Evolutionary conservation across 2,329 filamentous ascomycete species (phyloP), one percentile per base, ranked within the genome.

Genomic region (Aspergillus glaucus): DNA sequence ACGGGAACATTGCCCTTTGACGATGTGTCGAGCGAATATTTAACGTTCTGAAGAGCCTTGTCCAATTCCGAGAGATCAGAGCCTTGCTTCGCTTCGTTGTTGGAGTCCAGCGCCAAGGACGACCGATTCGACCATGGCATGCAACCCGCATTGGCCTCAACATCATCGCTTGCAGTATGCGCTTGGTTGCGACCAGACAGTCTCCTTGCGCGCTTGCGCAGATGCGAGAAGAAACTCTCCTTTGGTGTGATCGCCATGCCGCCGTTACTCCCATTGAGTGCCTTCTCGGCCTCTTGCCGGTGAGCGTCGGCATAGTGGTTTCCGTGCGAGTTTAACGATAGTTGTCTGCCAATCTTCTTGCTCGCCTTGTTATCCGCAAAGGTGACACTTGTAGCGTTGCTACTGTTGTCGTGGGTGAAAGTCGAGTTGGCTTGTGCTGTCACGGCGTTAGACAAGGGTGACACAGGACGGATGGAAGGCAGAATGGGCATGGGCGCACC

Each of bases 171-270:
- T 7, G 89, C 86, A 15, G 89, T 88, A 50, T 88, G 85, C 12
- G 84, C 85, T 65, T 92, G 88, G 63, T 95, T 90, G 49, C 92
- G 85, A 43, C 93, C 93, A 22, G 93, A 98, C 52, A 98, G 85
- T 57, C 93, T 81, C 58, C 93, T 82, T 24, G 94, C 93, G 45
- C 92, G 85, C 71, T 98, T 98, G 49, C 93, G 82, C 6, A 98
- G 79, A 66, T 98, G 93, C 0, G 93, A 97, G 72, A 98, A 98
- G 76, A 98, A 98, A 69, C 93, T 89, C 68, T 98, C 93, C 64
- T 94, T 94, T 41, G 90, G 87, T 15, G 81, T 87, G 60, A 80
- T 85, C 0, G 85, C 88, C 5, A 89, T 93, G 14, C 80, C 83
- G 21, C 91, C 75, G 19, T 85, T 87, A 60, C 86, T 84, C 46